Percentiles rank a stretch among this genome's conserved stretches.
Evolutionary conservation across 345 rosid genomes (phyloP).

Genomic region (Corchorus capsularis): DNA sequence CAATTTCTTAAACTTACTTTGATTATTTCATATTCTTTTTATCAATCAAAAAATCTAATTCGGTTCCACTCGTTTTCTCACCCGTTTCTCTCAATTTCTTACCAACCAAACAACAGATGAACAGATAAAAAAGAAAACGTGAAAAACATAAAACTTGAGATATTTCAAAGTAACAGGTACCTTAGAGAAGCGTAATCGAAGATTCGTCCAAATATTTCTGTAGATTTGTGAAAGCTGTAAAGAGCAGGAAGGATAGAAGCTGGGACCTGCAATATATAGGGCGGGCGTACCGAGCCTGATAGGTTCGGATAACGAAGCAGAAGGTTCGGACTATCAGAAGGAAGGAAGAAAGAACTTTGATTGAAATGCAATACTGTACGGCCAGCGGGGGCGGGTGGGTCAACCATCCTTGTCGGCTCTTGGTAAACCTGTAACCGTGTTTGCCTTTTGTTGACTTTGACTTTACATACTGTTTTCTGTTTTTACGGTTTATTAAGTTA

Average conservation of each 20-base stretch:
- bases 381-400: not conserved
- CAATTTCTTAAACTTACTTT: not conserved
- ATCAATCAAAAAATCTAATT: not conserved
- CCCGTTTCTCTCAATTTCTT: not conserved
- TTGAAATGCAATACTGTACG: not conserved
- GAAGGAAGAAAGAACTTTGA: not conserved
- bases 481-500: not conserved
- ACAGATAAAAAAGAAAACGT: not conserved
- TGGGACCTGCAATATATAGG: not conserved
- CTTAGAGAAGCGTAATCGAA: not conserved
- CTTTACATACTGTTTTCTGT: not conserved
- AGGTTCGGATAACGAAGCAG: not conserved
- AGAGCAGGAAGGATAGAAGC: not conserved
- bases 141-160: not conserved
- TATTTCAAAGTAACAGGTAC: not conserved
- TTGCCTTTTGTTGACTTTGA: slow-evolving; percentile 5
- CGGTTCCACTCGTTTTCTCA: not conserved
- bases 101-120: slow-evolving; percentile 6
- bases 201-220: not conserved
- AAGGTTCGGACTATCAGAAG: slow-evolving; percentile 3
- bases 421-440: not conserved
- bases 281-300: not conserved
- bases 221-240: not conserved
- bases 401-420: slow-evolving; percentile 7
- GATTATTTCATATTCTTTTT: not conserved